These are phyloP conservation scores for Paramecium sexaurelia DNA, from an alignment of 73 alveolate genomes.

Conservation along the genomic window DNA sequence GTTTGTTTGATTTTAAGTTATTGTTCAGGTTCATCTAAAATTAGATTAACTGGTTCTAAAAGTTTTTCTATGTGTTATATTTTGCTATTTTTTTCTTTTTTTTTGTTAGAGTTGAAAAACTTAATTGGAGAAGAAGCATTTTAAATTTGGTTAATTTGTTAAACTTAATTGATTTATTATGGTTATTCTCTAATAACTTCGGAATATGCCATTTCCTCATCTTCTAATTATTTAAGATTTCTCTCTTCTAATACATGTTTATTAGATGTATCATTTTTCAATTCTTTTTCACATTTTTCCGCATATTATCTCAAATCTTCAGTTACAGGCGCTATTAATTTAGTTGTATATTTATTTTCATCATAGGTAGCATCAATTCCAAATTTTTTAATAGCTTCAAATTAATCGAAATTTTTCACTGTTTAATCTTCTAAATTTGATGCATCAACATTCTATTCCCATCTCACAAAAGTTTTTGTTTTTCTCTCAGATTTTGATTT, in stretches of 20 bases:
- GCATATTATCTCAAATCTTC: slow-evolving; percentile 41
- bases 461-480: slow-evolving; percentile 32
- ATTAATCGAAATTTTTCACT: slow-evolving; percentile 5
- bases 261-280: background rate
- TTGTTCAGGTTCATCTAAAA: slow-evolving; percentile 17
- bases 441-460: background rate
- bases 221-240: slow-evolving; percentile 44
- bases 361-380: slow-evolving; percentile 10
- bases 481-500: slow-evolving; percentile 29
- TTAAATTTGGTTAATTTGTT: background rate
- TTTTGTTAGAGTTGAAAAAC: background rate
- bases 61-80: background rate
- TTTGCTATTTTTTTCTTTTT: background rate
- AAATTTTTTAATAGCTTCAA: slow-evolving; percentile 55
- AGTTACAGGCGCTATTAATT: background rate
- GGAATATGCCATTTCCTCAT: slow-evolving; percentile 27
- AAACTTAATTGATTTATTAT: background rate
- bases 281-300: slow-evolving; percentile 42
- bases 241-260: slow-evolving; percentile 43
- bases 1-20: background rate
- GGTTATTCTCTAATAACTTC: slow-evolving; percentile 29
- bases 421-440: slow-evolving; percentile 25
- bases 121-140: background rate
- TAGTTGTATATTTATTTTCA: slow-evolving; percentile 29
- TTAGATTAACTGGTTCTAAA: background rate